Conservation (phyloP, 1,284 basidiomycete genomes). For the Apiotrichum akiyoshidainum region DNA sequence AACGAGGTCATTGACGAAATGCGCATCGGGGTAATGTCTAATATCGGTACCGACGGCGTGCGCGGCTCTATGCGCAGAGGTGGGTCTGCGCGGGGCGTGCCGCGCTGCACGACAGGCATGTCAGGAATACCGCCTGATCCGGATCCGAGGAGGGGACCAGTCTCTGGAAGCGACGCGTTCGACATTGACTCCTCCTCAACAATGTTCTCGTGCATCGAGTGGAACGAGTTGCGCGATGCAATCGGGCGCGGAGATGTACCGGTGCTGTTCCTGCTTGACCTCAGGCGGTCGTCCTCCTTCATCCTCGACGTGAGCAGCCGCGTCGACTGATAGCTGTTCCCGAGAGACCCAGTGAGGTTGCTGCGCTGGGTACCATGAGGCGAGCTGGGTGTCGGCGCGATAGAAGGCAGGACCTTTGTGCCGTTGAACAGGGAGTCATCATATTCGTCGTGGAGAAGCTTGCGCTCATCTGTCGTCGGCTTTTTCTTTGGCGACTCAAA, state of each 20-base stretch:
- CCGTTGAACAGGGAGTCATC: constrained; percentile 37
- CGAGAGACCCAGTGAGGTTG: constrained; percentile 4
- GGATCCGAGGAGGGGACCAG: background rate
- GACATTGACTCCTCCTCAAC: constrained; percentile 14
- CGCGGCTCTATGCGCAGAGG: constrained; percentile 1
- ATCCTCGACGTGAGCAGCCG: constrained; percentile 29
- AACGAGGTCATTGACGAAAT: constrained; percentile 15
- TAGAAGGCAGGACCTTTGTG: background rate
- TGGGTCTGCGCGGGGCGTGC: background rate
- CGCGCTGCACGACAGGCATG: constrained; percentile 9
- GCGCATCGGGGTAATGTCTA: background rate
- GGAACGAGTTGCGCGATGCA: constrained; percentile 7
- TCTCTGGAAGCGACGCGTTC: constrained; percentile 11
- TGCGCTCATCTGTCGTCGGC: constrained; percentile 29
- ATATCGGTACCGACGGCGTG: constrained; percentile 3
- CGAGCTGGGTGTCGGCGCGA: background rate
- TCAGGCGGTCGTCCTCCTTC: constrained; percentile 19
- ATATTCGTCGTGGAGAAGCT: constrained; percentile 33
- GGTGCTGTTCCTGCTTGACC: background rate
- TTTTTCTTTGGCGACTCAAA: constrained; percentile 16
- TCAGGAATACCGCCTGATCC: constrained; percentile 15
- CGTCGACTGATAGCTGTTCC: constrained; percentile 42
- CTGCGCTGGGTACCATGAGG: background rate
- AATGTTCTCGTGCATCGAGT: constrained; percentile 5
- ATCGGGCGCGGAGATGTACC: constrained; percentile 4